Conservation (phyloP, 805 yeast genomes). For the Metschnikowia lunata region DNA sequence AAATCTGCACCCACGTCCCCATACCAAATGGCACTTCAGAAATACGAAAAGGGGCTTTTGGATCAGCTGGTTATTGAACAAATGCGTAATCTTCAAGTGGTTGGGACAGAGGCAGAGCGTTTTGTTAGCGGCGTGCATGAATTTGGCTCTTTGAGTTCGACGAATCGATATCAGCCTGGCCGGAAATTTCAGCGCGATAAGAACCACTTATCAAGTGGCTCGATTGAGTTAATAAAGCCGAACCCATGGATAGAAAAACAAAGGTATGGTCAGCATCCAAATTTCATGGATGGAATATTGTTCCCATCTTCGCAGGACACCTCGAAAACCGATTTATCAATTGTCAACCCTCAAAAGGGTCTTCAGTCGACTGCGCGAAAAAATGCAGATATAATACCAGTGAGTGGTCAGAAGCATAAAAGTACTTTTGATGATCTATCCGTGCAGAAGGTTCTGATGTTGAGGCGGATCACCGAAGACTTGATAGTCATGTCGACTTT, state of each 20-base stretch:
- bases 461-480: slow-evolving; percentile 44
- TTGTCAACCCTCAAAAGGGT: slow-evolving; percentile 5
- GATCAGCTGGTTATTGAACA: slow-evolving; percentile 9
- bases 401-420: slow-evolving; percentile 2
- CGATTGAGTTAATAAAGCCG: background rate
- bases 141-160: slow-evolving; percentile 24
- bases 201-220: slow-evolving; percentile 24
- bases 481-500: slow-evolving; percentile 42
- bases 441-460: slow-evolving; percentile 14
- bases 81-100: slow-evolving; percentile 15
- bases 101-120: slow-evolving; percentile 18
- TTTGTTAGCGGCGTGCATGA: slow-evolving; percentile 36
- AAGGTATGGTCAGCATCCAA: slow-evolving; percentile 14
- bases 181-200: slow-evolving; percentile 22
- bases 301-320: slow-evolving; percentile 21
- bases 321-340: slow-evolving; percentile 3
- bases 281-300: slow-evolving; percentile 34
- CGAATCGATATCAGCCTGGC: slow-evolving; percentile 34
- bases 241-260: background rate
- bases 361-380: slow-evolving; percentile 4
- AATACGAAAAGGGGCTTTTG: slow-evolving; percentile 18
- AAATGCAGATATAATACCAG: slow-evolving; percentile 7
- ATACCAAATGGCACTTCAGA: slow-evolving; percentile 43
- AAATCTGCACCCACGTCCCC: slow-evolving; percentile 72
- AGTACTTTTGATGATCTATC: background rate